These are phyloP conservation scores for Phytopythium sindhum DNA, from an alignment of 352 stramenopile genomes.

Conservation along the genomic window DNA sequence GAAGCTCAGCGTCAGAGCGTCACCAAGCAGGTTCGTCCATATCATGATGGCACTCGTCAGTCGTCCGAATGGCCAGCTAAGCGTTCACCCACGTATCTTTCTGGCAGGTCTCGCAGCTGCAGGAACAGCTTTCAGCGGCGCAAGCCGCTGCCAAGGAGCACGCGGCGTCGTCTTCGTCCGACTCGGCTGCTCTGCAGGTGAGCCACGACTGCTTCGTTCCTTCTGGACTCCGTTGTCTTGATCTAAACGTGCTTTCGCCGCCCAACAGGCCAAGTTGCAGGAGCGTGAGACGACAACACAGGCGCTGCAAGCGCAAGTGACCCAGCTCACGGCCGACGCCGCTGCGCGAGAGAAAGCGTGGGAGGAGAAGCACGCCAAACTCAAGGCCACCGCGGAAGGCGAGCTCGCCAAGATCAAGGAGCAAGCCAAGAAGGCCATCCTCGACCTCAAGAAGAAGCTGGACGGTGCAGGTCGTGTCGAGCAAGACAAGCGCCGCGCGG, in stretches of 20 bases:
- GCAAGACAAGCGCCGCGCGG: constrained; percentile 44
- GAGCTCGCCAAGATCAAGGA: constrained; percentile 86
- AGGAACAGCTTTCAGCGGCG: constrained; percentile 40
- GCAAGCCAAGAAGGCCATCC: constrained; percentile 84
- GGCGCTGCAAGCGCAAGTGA: constrained; percentile 36
- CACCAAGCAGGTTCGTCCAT: constrained; percentile 47
- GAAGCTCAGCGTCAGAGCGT: constrained; percentile 27
- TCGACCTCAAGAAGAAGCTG: constrained; percentile 79
- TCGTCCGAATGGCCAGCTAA: background rate
- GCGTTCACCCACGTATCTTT: background rate
- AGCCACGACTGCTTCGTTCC: background rate
- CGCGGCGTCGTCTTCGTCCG: constrained; percentile 25
- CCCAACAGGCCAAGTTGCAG: constrained; percentile 32
- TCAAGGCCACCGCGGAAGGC: constrained; percentile 69
- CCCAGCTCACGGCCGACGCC: constrained; percentile 45
- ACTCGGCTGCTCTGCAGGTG: constrained; percentile 42
- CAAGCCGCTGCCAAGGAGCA: constrained; percentile 20
- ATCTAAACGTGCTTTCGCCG: background rate
- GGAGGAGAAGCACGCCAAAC: constrained; percentile 70
- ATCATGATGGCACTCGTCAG: background rate
- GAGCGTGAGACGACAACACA: constrained; percentile 32
- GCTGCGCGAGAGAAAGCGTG: constrained; percentile 45
- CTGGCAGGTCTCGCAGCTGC: constrained; percentile 50
- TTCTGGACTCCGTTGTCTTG: background rate
- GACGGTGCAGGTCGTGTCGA: constrained; percentile 58